Evolutionary conservation across 129 eudicot species (phyloP), one percentile per base, ranked within the genome.

Genomic region (Deinandra increscens): DNA sequence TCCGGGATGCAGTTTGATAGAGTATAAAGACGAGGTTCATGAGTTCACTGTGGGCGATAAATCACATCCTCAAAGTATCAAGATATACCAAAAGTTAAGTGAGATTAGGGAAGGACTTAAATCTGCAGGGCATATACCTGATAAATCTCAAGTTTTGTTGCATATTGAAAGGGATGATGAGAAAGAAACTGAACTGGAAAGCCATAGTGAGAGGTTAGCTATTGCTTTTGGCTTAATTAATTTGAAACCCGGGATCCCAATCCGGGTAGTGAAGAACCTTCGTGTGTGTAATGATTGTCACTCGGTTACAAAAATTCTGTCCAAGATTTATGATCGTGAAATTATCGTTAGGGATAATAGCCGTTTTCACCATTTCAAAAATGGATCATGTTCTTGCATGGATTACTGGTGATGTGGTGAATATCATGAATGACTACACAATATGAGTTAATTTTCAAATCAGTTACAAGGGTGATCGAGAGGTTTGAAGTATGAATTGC

Each of bases 201-300:
- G 84, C 84, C 96, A 88, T 48, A 83, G 98, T 60, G 96, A 88
- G 76, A 86, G 91, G 82, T 75, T 92, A 70, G 98, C 95, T 14
- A 49, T 92, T 70, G 85, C 90, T n/a, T 88, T 88, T 75, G 91
- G 83, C 9, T 70, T 92, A 18, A 76, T 88, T 77, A 74, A 69
- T 62, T 73, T 79, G 36, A 59, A 48, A 31, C 85, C 87, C 0
- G 85, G 81, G 73, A 70, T 76, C 66, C 78, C 75, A 22, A 84
- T 88, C 61, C 77, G 95, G 54, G 71, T 86, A 46, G 88, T 89
- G 67, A 92, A 88, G 70, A 92, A 88, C 19, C 82, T 91, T 20
- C 87, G 98, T 68, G 86, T 89, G 7, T 92, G 95, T 56, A 91
- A 86, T 69, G 98, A 92, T 68, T 92, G 95, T 51, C 98, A 92